Conservation (phyloP, 805 yeast genomes). For the Saccharomycopsis fibuligera region DNA sequence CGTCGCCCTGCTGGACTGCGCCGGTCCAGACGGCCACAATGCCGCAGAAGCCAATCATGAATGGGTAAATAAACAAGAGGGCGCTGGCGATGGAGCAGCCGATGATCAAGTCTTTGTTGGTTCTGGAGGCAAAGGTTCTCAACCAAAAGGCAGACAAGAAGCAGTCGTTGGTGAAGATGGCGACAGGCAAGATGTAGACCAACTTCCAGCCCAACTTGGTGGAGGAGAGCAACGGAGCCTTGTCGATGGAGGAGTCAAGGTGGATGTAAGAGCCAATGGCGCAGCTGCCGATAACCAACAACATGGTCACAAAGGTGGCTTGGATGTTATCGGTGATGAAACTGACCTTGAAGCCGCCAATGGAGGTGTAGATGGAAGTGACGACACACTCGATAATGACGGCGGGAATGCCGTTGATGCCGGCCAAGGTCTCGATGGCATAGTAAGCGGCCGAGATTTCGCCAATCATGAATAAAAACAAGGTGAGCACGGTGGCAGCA, state of each 20-base stretch:
- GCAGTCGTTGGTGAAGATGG: slow-evolving; percentile 84
- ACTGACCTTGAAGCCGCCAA: slow-evolving; percentile 87
- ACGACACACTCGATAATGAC: slow-evolving; percentile 82
- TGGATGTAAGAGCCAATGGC: slow-evolving; percentile 73
- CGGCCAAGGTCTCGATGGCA: slow-evolving; percentile 74
- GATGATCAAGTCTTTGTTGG: slow-evolving; percentile 66
- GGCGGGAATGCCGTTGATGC: slow-evolving; percentile 70
- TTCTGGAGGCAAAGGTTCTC: slow-evolving; percentile 82
- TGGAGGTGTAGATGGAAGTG: slow-evolving; percentile 77
- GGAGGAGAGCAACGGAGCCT: slow-evolving; percentile 56
- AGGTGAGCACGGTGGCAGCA: slow-evolving; percentile 74
- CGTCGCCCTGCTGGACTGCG: slow-evolving; percentile 38
- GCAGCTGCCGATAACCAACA: slow-evolving; percentile 63
- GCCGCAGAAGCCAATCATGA: slow-evolving; percentile 78
- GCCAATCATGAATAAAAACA: slow-evolving; percentile 81
- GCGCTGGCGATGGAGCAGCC: slow-evolving; percentile 74
- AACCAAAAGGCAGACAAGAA: slow-evolving; percentile 93
- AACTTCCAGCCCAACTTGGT: slow-evolving; percentile 85
- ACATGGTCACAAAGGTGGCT: slow-evolving; percentile 61
- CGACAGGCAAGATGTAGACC: slow-evolving; percentile 74
- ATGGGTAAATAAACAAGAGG: slow-evolving; percentile 54
- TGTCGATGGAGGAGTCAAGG: slow-evolving; percentile 57
- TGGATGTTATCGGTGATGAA: slow-evolving; percentile 84
- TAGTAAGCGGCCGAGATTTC: slow-evolving; percentile 76
- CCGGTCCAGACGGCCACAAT: slow-evolving; percentile 90